Conservation (phyloP, 2,329 filamentous ascomycete genomes). For the Fusarium pseudograminearum region DNA sequence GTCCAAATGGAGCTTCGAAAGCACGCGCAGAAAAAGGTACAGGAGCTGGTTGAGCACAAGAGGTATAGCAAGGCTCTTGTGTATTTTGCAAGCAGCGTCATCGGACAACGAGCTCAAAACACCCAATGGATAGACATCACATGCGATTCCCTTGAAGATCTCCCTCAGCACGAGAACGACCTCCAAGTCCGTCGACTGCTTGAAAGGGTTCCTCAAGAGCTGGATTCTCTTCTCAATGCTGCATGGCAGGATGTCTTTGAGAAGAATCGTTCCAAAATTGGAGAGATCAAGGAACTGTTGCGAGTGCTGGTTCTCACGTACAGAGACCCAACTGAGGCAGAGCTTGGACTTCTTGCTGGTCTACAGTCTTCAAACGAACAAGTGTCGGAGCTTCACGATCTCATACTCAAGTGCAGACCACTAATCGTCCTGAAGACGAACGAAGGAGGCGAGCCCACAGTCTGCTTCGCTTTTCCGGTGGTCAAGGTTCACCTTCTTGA, state of each 20-base stretch:
- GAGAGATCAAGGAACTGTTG: slow-evolving; percentile 58
- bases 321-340: slow-evolving; percentile 55
- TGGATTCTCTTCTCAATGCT: slow-evolving; percentile 53
- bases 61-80: slow-evolving; percentile 57
- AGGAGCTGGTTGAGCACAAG: slow-evolving; percentile 51
- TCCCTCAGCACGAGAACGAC: slow-evolving; percentile 54
- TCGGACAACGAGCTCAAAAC: slow-evolving; percentile 57
- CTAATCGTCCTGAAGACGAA: slow-evolving; percentile 45
- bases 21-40: slow-evolving; percentile 53
- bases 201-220: slow-evolving; percentile 56
- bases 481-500: slow-evolving; percentile 56
- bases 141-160: slow-evolving; percentile 56
- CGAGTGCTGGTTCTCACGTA: slow-evolving; percentile 57
- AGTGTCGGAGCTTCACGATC: slow-evolving; percentile 50
- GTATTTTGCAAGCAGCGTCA: slow-evolving; percentile 58
- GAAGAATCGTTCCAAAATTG: slow-evolving; percentile 48
- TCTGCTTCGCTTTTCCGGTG: slow-evolving; percentile 40
- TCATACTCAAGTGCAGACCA: slow-evolving; percentile 56
- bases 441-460: slow-evolving; percentile 25
- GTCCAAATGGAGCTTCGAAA: slow-evolving; percentile 37
- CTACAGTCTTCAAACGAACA: slow-evolving; percentile 50
- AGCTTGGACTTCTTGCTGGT: slow-evolving; percentile 55
- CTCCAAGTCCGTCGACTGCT: slow-evolving; percentile 55
- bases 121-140: slow-evolving; percentile 60
- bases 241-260: slow-evolving; percentile 55